A percentile compares a stretch with the other conserved stretches of the same genome.
These are phyloP conservation scores for Kazachstania kunashirensis DNA, from an alignment of 805 yeast species.

Conservation along the genomic window DNA sequence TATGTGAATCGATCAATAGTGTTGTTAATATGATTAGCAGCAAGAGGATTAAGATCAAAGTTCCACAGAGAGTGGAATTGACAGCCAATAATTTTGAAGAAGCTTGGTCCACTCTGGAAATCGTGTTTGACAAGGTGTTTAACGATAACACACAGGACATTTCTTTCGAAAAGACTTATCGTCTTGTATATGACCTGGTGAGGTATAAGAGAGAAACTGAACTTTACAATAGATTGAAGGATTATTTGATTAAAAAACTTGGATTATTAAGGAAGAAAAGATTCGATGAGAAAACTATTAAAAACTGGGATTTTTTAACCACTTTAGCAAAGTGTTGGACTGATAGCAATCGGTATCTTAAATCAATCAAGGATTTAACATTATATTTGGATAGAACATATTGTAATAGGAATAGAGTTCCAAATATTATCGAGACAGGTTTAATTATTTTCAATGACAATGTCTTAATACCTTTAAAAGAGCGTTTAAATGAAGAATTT, in stretches of 20 bases:
- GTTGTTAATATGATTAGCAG: slow-evolving; percentile 2
- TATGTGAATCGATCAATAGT: no score
- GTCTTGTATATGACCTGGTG: slow-evolving; percentile 70
- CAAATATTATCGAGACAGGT: slow-evolving; percentile 65
- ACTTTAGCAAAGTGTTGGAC: slow-evolving; percentile 44
- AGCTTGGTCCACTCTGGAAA: slow-evolving; percentile 54
- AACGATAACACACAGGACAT: slow-evolving; percentile 60
- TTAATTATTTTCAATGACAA: slow-evolving; percentile 53
- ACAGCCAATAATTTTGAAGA: slow-evolving; percentile 44
- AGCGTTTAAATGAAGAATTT: slow-evolving; percentile 42
- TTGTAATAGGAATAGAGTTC: slow-evolving; percentile 55
- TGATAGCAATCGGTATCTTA: slow-evolving; percentile 61
- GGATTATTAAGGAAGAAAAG: slow-evolving; percentile 1
- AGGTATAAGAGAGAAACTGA: slow-evolving; percentile 27
- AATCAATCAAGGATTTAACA: slow-evolving; percentile 72
- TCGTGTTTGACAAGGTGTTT: slow-evolving; percentile 66
- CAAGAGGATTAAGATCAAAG: slow-evolving; percentile 48
- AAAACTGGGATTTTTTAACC: slow-evolving; percentile 31
- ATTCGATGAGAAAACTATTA: slow-evolving; percentile 6
- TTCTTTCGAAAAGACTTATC: slow-evolving; percentile 74
- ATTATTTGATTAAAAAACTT: slow-evolving; percentile 9
- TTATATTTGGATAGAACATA: slow-evolving; percentile 84
- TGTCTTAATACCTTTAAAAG: slow-evolving; percentile 42
- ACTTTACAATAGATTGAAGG: slow-evolving; percentile 9
- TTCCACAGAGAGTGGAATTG: slow-evolving; percentile 43